These are phyloP conservation scores for Podospora pseudocomata DNA, from an alignment of 495 filamentous ascomycete species.

Conservation along the genomic window DNA sequence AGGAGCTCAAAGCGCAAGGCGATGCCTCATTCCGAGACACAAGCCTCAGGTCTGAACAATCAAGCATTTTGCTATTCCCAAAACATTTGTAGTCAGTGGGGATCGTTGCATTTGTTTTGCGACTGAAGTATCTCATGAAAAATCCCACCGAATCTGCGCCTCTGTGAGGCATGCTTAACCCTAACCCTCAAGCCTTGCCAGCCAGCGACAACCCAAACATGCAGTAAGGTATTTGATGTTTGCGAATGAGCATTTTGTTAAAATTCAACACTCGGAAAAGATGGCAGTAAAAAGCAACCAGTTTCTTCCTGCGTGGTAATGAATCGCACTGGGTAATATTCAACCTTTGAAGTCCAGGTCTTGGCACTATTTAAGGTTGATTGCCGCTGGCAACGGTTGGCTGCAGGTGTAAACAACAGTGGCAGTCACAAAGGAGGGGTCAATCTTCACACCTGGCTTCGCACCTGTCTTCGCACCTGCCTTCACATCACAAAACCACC, in stretches of 20 bases:
- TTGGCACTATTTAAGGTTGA: not conserved
- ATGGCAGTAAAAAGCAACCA: no score
- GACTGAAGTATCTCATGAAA: not conserved
- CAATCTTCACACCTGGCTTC: not conserved
- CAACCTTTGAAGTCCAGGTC: not conserved
- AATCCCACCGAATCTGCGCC: not conserved
- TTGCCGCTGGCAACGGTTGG: not conserved
- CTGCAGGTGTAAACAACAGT: not conserved
- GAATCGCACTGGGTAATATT: not conserved
- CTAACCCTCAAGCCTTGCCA: not conserved
- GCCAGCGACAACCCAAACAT: no score
- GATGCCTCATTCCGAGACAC: not conserved
- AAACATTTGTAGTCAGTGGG: not conserved
- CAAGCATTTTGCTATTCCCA: not conserved
- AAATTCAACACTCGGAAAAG: no score
- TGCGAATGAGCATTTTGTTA: no score
- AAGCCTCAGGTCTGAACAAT: not conserved
- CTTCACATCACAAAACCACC: not conserved
- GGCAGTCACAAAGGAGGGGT: not conserved
- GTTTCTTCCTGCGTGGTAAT: no score
- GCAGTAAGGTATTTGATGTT: no score
- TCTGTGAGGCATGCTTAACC: not conserved
- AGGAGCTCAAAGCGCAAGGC: not conserved
- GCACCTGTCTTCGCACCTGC: not conserved
- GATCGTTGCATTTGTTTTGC: not conserved